Evolutionary conservation across 2,329 filamentous ascomycete genomes (phyloP), one percentile per base, ranked within the genome.

Genomic region (Diplodia seriata): DNA sequence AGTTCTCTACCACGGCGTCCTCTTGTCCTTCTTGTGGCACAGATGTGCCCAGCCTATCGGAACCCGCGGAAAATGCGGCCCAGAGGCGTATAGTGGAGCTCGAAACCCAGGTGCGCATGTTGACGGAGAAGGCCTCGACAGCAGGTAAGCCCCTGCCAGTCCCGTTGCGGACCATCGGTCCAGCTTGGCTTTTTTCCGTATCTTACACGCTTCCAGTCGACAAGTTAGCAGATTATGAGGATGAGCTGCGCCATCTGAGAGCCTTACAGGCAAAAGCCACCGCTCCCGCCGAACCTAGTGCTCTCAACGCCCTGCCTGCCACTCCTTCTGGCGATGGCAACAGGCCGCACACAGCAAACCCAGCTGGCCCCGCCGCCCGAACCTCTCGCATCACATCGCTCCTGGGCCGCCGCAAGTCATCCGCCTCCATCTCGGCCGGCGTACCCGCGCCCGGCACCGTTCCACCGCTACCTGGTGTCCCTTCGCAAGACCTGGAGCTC

Each of bases 151-250:
- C 66, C 54, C 43, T 26, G 15, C 53, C 64, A 31, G 36, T 38
- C 9, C 36, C 36, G 36, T 38, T 38, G 36, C 36, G 9, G 11
- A 12, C 55, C 50, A 53, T 20, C 23, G 51, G 47, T 56, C 55
- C 33, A 47, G 64, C 31, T 59, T 15, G 23, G 18, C 18, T 26
- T 33, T 59, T 14, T 15, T 26, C 61, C 31, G 40, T 38, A 40
- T 33, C 70, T 70, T 63, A 69, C 62, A 26, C 20, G 15, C 36
- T n/a, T 47, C 66, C 29, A 86, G 85, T 83, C 59, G 82, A 84
- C 71, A 87, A 82, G 75, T 83, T 88, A 70, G 90, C 91, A 74
- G 90, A 93, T 81, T 93, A 93, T 83, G 91, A 94, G 80, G 91
- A 93, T 78, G 90, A 93, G 76, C 85, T 93, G 50, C 83, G 87